Evolutionary conservation across 192 early-diverging fungal species (phyloP), one percentile per base, ranked within the genome.

Genomic region (Oehlia diaphana): DNA sequence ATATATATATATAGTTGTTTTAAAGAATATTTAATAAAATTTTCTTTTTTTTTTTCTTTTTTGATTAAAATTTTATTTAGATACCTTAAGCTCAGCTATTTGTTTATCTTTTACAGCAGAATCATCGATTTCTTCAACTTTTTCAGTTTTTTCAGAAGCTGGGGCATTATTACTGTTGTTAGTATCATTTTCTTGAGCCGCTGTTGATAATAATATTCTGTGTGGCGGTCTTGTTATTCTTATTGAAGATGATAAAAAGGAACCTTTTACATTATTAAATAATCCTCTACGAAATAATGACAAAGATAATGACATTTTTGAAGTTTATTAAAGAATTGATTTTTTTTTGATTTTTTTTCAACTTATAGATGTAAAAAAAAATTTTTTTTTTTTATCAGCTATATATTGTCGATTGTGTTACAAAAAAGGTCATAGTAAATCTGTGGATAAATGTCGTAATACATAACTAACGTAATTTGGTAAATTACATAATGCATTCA

Each of bases 81-180:
- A 16, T 21, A 95, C 94, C 92, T 95, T 89, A 21, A 95, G 81
- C 37, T 95, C 90, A 37, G 93, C 86, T 77, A 96, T 91, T 84
- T 95, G 89, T 83, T 94, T 92, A 74, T 94, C 93, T 83, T 93
- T 95, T 74, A 90, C 89, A 67, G 85, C 90, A 65, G 31, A 31
- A 35, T 63, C 33, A 63, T 64, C 37, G 10, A n/a, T 42, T 42
- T 23, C 72, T 33, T 74, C 49, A 35, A 50, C 19, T 23, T 74
- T 35, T 16, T 66, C 50, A 19, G 2, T 12, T 47, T 47, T 47
- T 47, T 47, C 44, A 47, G 42, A 9, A 44, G 9, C 42, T 44
- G 7, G 42, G 42, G 10, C 10, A 47, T 47, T 47, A 12, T 58
- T 2, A 50, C 14, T 50, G 5, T 50, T 58, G 21, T 58, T 58